These are phyloP conservation scores for Linum tenue DNA, from an alignment of 345 rosid genomes.

Conservation along the genomic window DNA sequence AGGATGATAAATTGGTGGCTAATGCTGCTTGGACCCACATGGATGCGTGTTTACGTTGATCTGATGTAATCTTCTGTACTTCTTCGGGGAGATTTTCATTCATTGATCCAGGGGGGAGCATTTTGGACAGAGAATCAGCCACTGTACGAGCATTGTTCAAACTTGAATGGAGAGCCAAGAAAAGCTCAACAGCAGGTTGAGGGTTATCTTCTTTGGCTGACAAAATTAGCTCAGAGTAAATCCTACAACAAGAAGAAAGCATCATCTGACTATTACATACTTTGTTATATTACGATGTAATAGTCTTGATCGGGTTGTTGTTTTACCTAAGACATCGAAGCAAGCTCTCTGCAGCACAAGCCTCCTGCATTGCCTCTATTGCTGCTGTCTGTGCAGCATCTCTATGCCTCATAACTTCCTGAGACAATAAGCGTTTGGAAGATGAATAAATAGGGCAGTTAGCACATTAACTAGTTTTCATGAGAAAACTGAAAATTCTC, in stretches of 20 bases:
- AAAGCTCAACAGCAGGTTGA: constrained; percentile 77
- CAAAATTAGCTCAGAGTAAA: constrained; percentile 56
- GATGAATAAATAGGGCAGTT: constrained; percentile 4
- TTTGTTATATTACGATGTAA: neutral
- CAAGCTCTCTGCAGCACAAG: constrained; percentile 85
- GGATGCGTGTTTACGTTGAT: constrained; percentile 58
- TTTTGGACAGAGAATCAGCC: constrained; percentile 57
- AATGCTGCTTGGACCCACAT: constrained; percentile 91
- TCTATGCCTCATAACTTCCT: constrained; percentile 84
- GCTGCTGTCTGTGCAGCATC: constrained; percentile 87
- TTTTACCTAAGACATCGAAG: constrained; percentile 78
- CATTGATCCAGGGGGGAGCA: constrained; percentile 32
- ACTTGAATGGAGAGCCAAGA: constrained; percentile 60
- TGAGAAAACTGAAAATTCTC: neutral
- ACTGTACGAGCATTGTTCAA: constrained; percentile 42
- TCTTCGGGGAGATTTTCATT: constrained; percentile 60
- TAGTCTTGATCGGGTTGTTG: neutral
- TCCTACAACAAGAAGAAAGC: constrained; percentile 34
- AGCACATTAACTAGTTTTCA: neutral
- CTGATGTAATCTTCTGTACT: constrained; percentile 46
- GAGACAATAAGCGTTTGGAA: constrained; percentile 5
- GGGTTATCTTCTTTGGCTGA: constrained; percentile 87
- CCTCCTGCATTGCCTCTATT: constrained; percentile 85
- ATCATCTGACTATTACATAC: no score
- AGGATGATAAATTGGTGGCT: constrained; percentile 63